phyloP scores from a whole-genome alignment of 805 yeast genomes.

The Kodamaea sagamina region DNA sequence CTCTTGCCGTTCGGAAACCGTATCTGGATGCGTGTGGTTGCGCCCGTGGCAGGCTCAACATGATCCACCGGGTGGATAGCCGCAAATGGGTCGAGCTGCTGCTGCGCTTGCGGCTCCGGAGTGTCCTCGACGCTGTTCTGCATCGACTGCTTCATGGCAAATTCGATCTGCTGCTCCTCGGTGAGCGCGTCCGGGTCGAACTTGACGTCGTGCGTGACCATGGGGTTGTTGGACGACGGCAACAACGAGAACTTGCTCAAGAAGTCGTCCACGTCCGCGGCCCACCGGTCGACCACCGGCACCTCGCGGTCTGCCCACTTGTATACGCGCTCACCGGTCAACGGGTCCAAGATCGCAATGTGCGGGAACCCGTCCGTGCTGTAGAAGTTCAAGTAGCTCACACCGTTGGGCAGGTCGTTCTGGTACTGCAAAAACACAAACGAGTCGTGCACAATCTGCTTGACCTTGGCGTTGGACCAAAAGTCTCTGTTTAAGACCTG shows the following conservation, averaged over 20 bases:
- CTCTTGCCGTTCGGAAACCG: conserved; percentile 86
- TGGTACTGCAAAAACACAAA: conserved; percentile 88
- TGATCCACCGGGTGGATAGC: conserved; percentile 52
- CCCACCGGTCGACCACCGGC: conserved; percentile 61
- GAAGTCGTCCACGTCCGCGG: conserved; percentile 70
- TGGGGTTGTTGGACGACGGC: conserved; percentile 64
- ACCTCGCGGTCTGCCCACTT: conserved; percentile 68
- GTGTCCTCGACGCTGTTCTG: conserved; percentile 23
- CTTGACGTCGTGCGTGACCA: conserved; percentile 57
- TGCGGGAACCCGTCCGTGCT: conserved; percentile 77
- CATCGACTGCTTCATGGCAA: conserved; percentile 71
- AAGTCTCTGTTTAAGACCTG: conserved; percentile 91
- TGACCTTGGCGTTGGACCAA: conserved; percentile 75
- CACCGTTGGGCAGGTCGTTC: conserved; percentile 73
- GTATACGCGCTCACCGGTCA: conserved; percentile 88
- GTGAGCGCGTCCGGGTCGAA: conserved; percentile 66
- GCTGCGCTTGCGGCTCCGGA: conserved; percentile 10
- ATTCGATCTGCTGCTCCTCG: conserved; percentile 81
- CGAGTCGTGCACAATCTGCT: conserved; percentile 60
- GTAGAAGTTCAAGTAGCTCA: conserved; percentile 70
- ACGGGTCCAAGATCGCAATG: conserved; percentile 88
- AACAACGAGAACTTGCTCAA: conserved; percentile 63
- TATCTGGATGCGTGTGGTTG: conserved; percentile 80
- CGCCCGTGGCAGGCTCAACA: conserved; percentile 62
- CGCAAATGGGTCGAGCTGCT: conserved; percentile 45